phyloP scores from a whole-genome alignment of 192 early-diverging fungal species.

The Linnemannia zychae region DNA sequence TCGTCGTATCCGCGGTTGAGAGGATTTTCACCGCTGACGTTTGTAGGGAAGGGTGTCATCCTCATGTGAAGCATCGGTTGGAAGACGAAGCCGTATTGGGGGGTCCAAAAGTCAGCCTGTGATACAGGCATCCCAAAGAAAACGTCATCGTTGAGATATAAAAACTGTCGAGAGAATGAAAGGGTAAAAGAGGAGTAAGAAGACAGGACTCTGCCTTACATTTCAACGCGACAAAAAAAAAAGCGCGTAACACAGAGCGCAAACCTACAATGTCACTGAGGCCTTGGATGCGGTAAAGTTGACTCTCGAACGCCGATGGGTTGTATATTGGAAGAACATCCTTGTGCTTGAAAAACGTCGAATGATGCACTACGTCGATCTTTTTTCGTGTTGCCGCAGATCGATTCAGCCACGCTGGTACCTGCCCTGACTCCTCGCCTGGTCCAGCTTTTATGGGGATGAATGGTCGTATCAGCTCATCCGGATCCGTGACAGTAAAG shows the following conservation, averaged over 20 bases:
- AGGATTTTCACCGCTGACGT: not conserved
- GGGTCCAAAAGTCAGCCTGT: conserved; percentile 4
- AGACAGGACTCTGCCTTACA: no score
- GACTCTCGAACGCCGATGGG: not conserved
- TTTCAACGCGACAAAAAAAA: no score
- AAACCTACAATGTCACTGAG: not conserved
- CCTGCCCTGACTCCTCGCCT: not conserved
- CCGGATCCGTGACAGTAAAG: not conserved
- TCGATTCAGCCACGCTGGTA: not conserved
- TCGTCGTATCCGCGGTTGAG: not conserved
- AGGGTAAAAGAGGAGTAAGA: not conserved
- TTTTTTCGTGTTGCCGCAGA: not conserved
- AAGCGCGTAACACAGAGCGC: no score
- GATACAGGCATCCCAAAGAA: not conserved
- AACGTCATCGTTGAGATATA: conserved; percentile 8
- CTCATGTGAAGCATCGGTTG: not conserved
- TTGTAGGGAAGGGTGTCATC: not conserved
- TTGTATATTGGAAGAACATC: not conserved
- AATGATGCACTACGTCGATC: not conserved
- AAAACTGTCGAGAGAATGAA: not conserved
- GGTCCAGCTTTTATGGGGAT: not conserved
- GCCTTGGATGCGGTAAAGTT: not conserved
- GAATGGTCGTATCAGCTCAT: not conserved
- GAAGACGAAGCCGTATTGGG: conserved; percentile 11
- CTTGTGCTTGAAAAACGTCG: not conserved